Conservation (phyloP, 352 stramenopile genomes). For the Pythium coloratum region DNA sequence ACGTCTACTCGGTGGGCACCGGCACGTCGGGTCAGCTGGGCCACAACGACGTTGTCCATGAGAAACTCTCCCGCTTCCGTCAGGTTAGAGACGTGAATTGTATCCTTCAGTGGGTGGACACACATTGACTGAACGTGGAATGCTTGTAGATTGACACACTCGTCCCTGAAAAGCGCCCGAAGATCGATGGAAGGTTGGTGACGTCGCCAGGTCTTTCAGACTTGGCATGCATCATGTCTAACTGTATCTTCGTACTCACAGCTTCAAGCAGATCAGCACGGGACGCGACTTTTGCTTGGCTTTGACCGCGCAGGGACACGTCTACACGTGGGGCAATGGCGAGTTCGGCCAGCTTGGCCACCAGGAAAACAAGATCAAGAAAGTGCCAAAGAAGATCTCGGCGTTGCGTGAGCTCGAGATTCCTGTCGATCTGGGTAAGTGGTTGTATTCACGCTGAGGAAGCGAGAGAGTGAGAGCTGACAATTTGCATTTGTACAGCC, state of each 20-base stretch:
- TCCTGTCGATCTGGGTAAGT: constrained; percentile 57
- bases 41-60: constrained; percentile 75
- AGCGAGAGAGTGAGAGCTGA: neutral
- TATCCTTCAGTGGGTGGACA: neutral
- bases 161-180: constrained; percentile 74
- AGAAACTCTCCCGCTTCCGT: constrained; percentile 77
- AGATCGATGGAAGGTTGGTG: constrained; percentile 63
- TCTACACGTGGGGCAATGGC: constrained; percentile 81
- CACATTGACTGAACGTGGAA: neutral
- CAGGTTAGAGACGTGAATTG: neutral
- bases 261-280: constrained; percentile 55
- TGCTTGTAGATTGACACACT: constrained; percentile 58
- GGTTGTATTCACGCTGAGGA: neutral
- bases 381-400: constrained; percentile 84
- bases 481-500: constrained; percentile 26
- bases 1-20: constrained; percentile 75
- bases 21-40: constrained; percentile 61
- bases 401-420: constrained; percentile 78
- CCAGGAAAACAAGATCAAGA: constrained; percentile 88
- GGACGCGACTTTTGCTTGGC: constrained; percentile 63
- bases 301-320: constrained; percentile 59
- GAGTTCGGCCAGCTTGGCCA: constrained; percentile 77
- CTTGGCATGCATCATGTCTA: neutral
- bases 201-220: neutral
- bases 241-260: constrained; percentile 10